Base-by-base conservation (phyloP, 495 filamentous ascomycete species). In the Penicillium coprophilum region DNA sequence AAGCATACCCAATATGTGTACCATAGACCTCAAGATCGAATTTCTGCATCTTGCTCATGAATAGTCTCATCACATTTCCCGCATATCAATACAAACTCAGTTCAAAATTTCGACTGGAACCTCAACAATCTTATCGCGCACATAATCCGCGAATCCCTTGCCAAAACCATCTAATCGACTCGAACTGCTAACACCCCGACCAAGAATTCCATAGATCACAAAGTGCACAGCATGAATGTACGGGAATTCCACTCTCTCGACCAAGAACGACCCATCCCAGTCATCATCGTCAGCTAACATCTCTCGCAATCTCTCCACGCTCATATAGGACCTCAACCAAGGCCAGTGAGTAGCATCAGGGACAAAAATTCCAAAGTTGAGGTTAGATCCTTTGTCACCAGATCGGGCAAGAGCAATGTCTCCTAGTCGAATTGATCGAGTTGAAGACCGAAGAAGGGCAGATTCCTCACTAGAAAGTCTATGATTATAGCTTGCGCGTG, bases 71-170 rank as follows among this genome's bases (percentile, higher is more conserved):
- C 4, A 17, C n/a, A 36, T n/a, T 15, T 38, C 34, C 7, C 7
- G 7, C 15, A 17, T 8, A 17, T 38, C 8, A 38, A 38, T 17
- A n/a, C 15, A 23, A 30, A 13, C 6, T 57, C 32, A 55, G 8
- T 58, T 41, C 38, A 70, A 27, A 23, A 64, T 50, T 3, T 43
- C 49, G n/a, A 50, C 38, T 4, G 79, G 80, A 39, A 81, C 47
- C 38, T 75, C 69, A n/a, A 82, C 77, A 52, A 74, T 27, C 46
- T 66, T 70, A 56, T 69, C 67, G 19, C 80, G 65, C 1, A 82
- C 32, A 60, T 71, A 82, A 62, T 82, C 80, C 12, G 69, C 76
- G 43, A 81, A 74, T 2, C 78, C 77, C 63, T 83, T 83, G 1
- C 77, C 80, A 46, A 82, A 67, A 15, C 76, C 71, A 64, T 83